Conservation (phyloP, 805 yeast genomes). For the Ascoidea rubescens region DNA sequence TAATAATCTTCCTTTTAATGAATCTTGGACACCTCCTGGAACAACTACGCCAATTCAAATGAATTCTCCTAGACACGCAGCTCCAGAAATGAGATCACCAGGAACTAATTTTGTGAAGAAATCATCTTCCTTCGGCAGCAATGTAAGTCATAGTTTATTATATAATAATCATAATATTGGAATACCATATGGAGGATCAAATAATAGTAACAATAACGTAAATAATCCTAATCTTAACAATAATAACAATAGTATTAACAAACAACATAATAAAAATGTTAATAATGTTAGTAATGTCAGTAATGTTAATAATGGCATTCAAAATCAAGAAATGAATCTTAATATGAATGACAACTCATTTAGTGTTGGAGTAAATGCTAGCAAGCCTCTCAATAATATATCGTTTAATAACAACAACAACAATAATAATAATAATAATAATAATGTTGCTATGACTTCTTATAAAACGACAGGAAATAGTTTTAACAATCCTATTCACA, state of each 20-base stretch:
- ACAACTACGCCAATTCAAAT: slow-evolving; percentile 5
- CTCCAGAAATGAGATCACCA: background rate
- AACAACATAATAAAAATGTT: background rate
- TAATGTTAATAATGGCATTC: background rate
- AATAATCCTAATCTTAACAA: background rate
- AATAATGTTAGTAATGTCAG: background rate
- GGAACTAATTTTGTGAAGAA: too few relatives aligned
- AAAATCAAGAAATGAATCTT: background rate
- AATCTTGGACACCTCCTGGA: slow-evolving; percentile 41
- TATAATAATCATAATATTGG: too few relatives aligned
- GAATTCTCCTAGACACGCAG: background rate
- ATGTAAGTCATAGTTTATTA: background rate
- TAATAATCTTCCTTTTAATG: slow-evolving; percentile 41
- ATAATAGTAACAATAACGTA: background rate
- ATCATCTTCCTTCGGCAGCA: too few relatives aligned
- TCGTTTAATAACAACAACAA: too few relatives aligned
- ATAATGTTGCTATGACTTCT: too few relatives aligned
- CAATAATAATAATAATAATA: too few relatives aligned
- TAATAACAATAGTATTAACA: background rate
- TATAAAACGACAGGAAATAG: too few relatives aligned
- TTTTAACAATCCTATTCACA: too few relatives aligned
- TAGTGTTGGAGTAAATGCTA: too few relatives aligned
- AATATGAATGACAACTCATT: too few relatives aligned
- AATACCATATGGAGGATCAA: background rate
- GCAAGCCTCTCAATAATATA: too few relatives aligned